Percentiles rank a stretch among this genome's conserved stretches.
phyloP scores from a whole-genome alignment of 768 basidiomycete genomes.

The Russula virescens region DNA sequence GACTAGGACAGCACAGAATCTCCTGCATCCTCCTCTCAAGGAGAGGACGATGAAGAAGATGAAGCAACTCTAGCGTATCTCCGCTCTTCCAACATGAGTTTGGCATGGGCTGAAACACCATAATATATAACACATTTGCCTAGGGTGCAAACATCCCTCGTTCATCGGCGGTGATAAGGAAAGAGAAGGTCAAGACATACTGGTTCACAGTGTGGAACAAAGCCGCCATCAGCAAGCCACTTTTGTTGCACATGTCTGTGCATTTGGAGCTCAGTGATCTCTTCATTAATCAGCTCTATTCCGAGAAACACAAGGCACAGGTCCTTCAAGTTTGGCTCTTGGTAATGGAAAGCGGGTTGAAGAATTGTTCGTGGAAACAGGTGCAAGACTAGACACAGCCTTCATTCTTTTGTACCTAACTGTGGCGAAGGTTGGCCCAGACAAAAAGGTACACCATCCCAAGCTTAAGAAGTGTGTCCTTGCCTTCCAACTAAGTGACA shows the following conservation, averaged over 20 bases:
- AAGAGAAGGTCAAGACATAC: neutral
- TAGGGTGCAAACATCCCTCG: neutral
- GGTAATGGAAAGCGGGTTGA: neutral
- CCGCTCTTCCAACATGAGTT: neutral
- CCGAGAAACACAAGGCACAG: neutral
- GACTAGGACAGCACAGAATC: too few relatives aligned
- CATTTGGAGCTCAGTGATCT: neutral
- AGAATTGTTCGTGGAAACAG: neutral
- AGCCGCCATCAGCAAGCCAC: neutral
- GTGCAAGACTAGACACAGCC: neutral
- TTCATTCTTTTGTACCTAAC: neutral
- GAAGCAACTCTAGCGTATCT: too few relatives aligned
- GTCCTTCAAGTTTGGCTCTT: constrained; percentile 1
- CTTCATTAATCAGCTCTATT: neutral
- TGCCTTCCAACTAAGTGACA: neutral
- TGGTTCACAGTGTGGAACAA: neutral
- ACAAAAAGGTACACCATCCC: neutral
- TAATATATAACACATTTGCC: neutral
- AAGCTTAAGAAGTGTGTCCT: neutral
- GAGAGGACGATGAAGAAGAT: too few relatives aligned
- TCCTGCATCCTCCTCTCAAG: too few relatives aligned
- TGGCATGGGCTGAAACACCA: neutral
- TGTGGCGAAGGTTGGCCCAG: neutral
- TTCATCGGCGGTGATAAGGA: neutral
- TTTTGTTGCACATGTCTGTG: neutral